phyloP scores from a whole-genome alignment of 2,329 filamentous ascomycete species.

The Davidsoniella neocaledoniae region DNA sequence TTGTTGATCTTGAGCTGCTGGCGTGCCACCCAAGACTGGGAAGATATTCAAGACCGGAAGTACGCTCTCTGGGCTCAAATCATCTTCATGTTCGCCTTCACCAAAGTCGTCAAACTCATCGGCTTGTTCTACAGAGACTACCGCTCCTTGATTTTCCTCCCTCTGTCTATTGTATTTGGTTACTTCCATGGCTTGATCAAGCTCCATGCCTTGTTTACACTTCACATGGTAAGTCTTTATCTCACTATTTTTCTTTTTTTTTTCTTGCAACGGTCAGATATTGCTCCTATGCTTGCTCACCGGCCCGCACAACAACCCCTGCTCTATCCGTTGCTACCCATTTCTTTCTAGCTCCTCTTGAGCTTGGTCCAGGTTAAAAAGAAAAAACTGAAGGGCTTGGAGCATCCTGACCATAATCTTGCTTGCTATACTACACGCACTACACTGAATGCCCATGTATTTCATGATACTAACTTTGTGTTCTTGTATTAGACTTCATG shows the following conservation, averaged over 20 bases:
- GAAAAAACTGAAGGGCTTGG: too few species aligned
- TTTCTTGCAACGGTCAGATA: background rate
- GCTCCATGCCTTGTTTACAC: slow-evolving; percentile 67
- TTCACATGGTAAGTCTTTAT: slow-evolving; percentile 53
- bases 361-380: too few species aligned
- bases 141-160: slow-evolving; percentile 60
- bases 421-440: too few species aligned
- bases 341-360: background rate
- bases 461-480: too few species aligned
- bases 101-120: slow-evolving; percentile 80
- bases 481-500: slow-evolving; percentile 57
- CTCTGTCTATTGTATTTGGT: slow-evolving; percentile 76
- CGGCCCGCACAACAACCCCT: background rate
- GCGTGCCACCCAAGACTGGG: slow-evolving; percentile 49
- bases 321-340: background rate
- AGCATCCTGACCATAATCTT: too few species aligned
- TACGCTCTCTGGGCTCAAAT: slow-evolving; percentile 45
- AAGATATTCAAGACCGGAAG: slow-evolving; percentile 29
- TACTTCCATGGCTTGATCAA: slow-evolving; percentile 91
- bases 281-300: background rate
- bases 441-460: too few species aligned
- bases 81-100: slow-evolving; percentile 62
- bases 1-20: slow-evolving; percentile 53
- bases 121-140: slow-evolving; percentile 77
- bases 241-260: background rate